A percentile compares a stretch with the other conserved stretches of the same genome.
These are phyloP conservation scores for Saturnispora gosingensis DNA, from an alignment of 805 yeast genomes.

Conservation along the genomic window DNA sequence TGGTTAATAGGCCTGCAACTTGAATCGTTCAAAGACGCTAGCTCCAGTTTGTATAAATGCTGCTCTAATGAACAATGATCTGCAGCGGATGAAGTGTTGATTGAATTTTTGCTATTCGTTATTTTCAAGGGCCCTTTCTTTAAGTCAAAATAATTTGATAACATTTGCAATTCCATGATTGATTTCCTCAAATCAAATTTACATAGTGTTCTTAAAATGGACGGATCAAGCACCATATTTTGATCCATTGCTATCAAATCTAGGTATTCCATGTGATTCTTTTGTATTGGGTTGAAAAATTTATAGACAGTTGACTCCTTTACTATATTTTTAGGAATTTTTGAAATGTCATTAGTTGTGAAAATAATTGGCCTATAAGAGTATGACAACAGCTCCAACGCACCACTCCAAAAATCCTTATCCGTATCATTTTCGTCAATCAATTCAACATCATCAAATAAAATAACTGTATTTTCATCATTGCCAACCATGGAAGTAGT, in stretches of 20 bases:
- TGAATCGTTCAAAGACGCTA: neutral
- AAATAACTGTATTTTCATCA: slow-evolving; percentile 47
- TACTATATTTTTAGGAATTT: slow-evolving; percentile 23
- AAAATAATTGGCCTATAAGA: slow-evolving; percentile 29
- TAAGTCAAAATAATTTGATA: slow-evolving; percentile 17
- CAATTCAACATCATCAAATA: slow-evolving; percentile 81
- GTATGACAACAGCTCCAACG: slow-evolving; percentile 45
- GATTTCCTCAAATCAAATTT: slow-evolving; percentile 21
- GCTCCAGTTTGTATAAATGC: neutral
- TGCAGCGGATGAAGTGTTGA: neutral
- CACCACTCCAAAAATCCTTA: slow-evolving; percentile 68
- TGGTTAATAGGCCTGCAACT: neutral
- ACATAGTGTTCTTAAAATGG: slow-evolving; percentile 14
- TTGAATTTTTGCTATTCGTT: neutral
- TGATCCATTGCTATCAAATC: slow-evolving; percentile 21
- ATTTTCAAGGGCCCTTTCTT: neutral
- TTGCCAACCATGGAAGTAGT: slow-evolving; percentile 73
- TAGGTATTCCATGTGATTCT: slow-evolving; percentile 16
- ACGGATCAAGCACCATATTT: slow-evolving; percentile 19
- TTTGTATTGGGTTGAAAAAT: slow-evolving; percentile 11
- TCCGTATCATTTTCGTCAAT: slow-evolving; percentile 61
- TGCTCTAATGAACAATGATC: neutral
- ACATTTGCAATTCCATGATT: slow-evolving; percentile 23
- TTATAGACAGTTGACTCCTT: slow-evolving; percentile 22
- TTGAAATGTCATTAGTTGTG: slow-evolving; percentile 22